phyloP scores from a whole-genome alignment of 306 rosid genomes.

The Potentilla sterilis region DNA sequence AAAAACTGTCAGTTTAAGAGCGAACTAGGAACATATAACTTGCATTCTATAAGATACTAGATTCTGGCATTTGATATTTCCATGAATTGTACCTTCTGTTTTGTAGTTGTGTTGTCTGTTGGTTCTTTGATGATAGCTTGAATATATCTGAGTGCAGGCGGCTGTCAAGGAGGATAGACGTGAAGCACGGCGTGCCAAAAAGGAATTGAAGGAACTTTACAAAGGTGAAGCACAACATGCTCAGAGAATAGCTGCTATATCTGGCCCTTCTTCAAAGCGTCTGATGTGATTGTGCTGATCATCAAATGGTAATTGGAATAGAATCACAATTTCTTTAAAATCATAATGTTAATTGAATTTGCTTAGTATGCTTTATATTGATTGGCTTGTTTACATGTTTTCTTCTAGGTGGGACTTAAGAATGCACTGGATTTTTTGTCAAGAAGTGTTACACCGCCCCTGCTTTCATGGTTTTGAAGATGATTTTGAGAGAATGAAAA shows the following conservation, averaged over 20 bases:
- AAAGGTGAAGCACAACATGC: constrained; percentile 72
- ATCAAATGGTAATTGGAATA: constrained; percentile 2
- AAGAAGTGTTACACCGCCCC: neutral
- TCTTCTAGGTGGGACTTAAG: constrained; percentile 12
- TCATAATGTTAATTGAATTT: neutral
- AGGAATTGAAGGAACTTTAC: constrained; percentile 80
- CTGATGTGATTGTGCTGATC: constrained; percentile 49
- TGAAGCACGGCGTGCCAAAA: constrained; percentile 73
- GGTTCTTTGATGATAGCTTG: neutral
- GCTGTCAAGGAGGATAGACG: constrained; percentile 85
- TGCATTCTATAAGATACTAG: neutral
- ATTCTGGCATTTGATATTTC: neutral
- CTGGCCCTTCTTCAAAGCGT: constrained; percentile 77
- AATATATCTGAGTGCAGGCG: constrained; percentile 37
- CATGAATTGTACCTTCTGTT: neutral
- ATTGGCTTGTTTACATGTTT: neutral
- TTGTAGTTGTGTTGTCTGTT: neutral
- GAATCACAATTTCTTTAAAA: neutral
- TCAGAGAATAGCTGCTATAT: constrained; percentile 73
- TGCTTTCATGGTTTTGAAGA: neutral
- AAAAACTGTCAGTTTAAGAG: neutral
- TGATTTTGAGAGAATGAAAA: neutral
- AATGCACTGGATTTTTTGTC: neutral
- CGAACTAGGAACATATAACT: neutral
- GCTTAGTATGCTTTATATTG: neutral